Evolutionary conservation across 805 yeast species (phyloP).

Genomic region (Hanseniaspora occidentalis): DNA sequence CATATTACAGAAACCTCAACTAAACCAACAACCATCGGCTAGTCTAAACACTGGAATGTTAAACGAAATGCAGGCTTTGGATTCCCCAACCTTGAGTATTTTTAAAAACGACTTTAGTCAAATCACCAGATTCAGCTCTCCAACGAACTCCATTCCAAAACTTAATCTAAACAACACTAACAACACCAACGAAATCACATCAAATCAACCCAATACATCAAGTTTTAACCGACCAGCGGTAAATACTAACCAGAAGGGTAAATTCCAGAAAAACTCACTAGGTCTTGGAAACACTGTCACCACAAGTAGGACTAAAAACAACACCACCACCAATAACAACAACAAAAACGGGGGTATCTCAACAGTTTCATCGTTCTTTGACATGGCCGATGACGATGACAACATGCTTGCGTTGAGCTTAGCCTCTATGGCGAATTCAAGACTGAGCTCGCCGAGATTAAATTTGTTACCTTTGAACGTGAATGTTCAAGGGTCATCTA

Average conservation of each 20-base stretch:
- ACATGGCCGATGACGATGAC: conserved; percentile 22
- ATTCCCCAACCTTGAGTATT: neutral
- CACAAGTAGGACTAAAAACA: neutral
- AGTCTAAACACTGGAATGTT: too few species aligned
- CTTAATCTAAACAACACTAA: neutral
- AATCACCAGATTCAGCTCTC: neutral
- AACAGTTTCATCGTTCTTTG: neutral
- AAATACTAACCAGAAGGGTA: neutral
- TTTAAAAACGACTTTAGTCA: neutral
- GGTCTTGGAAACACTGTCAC: too few species aligned
- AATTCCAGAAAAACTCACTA: neutral
- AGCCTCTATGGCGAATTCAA: conserved; percentile 25
- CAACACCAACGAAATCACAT: neutral
- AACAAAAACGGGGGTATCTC: neutral
- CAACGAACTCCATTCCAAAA: neutral
- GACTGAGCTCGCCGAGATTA: conserved; percentile 23
- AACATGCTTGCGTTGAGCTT: conserved; percentile 24
- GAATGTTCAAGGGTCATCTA: too few species aligned
- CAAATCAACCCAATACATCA: neutral
- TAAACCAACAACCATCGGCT: conserved; percentile 6
- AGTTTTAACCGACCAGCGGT: too few species aligned
- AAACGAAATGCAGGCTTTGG: neutral
- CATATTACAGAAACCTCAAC: conserved; percentile 10
- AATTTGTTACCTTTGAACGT: neutral
- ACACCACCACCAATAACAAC: too few species aligned